These are phyloP conservation scores for Chlamydomonas schloesseri DNA, from an alignment of 139 green algal species.

Conservation along the genomic window DNA sequence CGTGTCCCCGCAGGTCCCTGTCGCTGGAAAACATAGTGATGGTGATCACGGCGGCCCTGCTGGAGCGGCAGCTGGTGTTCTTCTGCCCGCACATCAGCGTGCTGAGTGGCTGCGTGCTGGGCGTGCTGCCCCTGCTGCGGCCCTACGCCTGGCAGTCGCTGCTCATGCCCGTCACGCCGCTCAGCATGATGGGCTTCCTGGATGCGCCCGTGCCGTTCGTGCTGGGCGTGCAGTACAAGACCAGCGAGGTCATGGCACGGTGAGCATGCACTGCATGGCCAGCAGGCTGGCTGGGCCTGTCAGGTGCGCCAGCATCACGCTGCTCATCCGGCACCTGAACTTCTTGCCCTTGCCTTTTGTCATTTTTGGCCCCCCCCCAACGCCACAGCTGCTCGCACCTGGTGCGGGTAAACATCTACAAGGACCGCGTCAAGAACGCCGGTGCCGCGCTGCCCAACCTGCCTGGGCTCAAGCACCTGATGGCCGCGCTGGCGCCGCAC, in stretches of 20 bases:
- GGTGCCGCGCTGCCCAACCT: conserved; percentile 61
- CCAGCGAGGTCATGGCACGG: conserved; percentile 75
- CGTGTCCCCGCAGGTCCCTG: conserved; percentile 59
- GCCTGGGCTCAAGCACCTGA: conserved; percentile 65
- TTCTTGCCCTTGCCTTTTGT: too few species aligned
- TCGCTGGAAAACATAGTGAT: conserved; percentile 86
- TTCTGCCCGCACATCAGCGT: conserved; percentile 89
- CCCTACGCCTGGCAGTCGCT: conserved; percentile 91
- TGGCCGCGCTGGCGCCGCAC: conserved; percentile 62
- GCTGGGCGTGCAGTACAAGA: conserved; percentile 91
- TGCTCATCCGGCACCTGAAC: too few species aligned
- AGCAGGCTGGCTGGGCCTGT: too few species aligned
- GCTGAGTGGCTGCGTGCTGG: conserved; percentile 79
- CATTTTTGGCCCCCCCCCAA: neutral
- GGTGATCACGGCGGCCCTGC: conserved; percentile 81
- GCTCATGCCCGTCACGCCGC: conserved; percentile 87
- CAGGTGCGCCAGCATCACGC: too few species aligned
- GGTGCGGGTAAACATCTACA: conserved; percentile 92
- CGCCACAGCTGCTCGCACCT: conserved; percentile 53
- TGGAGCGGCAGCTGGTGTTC: conserved; percentile 92
- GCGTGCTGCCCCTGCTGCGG: conserved; percentile 84
- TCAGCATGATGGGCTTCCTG: conserved; percentile 71
- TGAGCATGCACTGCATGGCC: conserved; percentile 20
- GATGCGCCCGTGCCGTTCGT: conserved; percentile 90
- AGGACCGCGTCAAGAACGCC: conserved; percentile 69